These are phyloP conservation scores for Groenewaldozyma sp. DNA, from an alignment of 1,139 yeast species.

Conservation along the genomic window DNA sequence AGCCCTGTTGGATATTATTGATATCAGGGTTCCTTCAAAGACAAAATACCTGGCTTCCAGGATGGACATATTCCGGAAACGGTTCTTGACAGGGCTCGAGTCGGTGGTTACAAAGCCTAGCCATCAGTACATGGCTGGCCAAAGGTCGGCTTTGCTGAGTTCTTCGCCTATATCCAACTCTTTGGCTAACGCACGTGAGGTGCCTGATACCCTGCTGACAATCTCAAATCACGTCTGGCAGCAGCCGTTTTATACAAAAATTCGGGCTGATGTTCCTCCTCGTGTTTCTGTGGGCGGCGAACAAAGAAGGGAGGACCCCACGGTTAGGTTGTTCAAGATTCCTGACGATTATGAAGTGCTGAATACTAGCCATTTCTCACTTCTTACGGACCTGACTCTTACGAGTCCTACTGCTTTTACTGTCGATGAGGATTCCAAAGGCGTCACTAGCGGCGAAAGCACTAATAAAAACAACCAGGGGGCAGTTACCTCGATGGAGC, in stretches of 20 bases:
- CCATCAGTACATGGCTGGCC: constrained; percentile 1
- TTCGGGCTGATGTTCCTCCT: not conserved
- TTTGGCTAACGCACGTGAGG: not conserved
- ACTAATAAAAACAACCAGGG: constrained; percentile 4
- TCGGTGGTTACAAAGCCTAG: constrained; percentile 3
- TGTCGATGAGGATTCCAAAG: constrained; percentile 6
- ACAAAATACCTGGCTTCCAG: constrained; percentile 45
- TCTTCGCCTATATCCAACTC: constrained; percentile 1
- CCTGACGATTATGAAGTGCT: constrained; percentile 1
- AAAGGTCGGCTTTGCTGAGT: not conserved
- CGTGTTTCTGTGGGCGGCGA: not conserved
- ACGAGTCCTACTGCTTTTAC: constrained; percentile 12
- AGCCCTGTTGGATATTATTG: constrained; percentile 46
- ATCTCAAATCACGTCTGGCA: not conserved
- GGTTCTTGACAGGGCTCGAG: constrained; percentile 35
- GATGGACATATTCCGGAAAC: constrained; percentile 45
- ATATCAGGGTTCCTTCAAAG: constrained; percentile 41
- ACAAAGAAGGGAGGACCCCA: not conserved
- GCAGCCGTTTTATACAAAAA: not conserved
- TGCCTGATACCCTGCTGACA: constrained; percentile 3
- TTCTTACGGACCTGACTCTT: constrained; percentile 13
- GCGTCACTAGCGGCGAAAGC: not conserved
- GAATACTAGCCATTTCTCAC: constrained; percentile 9
- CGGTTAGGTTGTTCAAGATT: not conserved
- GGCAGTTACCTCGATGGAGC: constrained; percentile 1